Evolutionary conservation across 306 rosid species (phyloP), one percentile per base, ranked within the genome.

Genomic region (Senna siamea): DNA sequence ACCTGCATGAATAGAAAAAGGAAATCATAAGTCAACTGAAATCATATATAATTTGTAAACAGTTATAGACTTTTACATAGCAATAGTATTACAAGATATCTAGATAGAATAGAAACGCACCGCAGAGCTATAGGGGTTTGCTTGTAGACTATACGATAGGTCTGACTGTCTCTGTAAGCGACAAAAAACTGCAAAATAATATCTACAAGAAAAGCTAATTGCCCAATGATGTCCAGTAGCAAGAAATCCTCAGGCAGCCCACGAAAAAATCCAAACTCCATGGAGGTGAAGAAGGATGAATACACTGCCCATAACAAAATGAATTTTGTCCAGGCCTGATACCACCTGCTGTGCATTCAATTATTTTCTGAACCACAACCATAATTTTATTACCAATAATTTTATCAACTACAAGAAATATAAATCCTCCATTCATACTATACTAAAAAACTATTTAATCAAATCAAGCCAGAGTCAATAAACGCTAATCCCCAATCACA

Each of bases 241-340:
- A 86, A 89, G 51, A 93, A 88, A 63, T 84, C 81, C 75, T 88
- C 78, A 0, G 87, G 84, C 5, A 93, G 67, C 32, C 98, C 98
- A 66, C 98, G 85, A 72, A 89, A 91, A 64, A 93, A 93, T 19
- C 91, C 98, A 20, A 93, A 91, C 81, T 93, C 98, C 91, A 91
- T 51, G 34, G 98, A 97, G 15, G 98, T 93, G 87, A 93, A 89
- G 91, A 89, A 89, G 38, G 98, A 93, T 20, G 98, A 93, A 80
- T 93, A 93, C 66, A 93, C 75, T 77, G 98, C 98, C 98, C 98
- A 93, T 76, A 88, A 4, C 61, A 93, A 81, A 79, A 93, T 93
- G 91, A 93, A 85, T 19, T 86, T 83, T 51, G 76, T 78, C 98
- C 98, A 93, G 58, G 75, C 76, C 13, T 83, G 74, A 48, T 93